phyloP scores from a whole-genome alignment of 177 flowering plant species.

The Vitis hybrid region DNA sequence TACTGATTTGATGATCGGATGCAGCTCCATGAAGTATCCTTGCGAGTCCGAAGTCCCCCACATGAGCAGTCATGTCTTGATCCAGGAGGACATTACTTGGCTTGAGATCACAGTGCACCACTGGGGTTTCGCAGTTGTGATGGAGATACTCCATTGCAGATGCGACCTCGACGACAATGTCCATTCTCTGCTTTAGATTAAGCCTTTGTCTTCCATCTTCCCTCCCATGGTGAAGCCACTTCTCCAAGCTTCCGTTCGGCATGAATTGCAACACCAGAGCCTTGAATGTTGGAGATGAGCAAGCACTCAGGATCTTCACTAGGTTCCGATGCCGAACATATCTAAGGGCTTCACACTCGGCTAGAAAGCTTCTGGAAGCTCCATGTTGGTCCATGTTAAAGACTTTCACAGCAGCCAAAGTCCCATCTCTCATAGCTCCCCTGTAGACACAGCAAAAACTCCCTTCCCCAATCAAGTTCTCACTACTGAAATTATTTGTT shows the following conservation, averaged over 20 bases:
- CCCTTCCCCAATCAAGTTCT: no score
- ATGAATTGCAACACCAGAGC: conserved; percentile 23
- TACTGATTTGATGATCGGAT: neutral
- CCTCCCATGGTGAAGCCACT: conserved; percentile 17
- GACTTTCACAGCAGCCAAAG: conserved; percentile 22
- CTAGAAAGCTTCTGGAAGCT: conserved; percentile 23
- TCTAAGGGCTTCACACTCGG: conserved; percentile 19
- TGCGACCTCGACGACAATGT: conserved; percentile 21
- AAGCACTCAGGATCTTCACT: conserved; percentile 22
- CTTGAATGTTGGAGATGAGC: conserved; percentile 25
- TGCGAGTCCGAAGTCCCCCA: conserved; percentile 21
- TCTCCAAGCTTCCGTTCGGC: conserved; percentile 10
- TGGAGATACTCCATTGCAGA: conserved; percentile 23
- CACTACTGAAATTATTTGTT: no score
- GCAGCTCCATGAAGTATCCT: conserved; percentile 12
- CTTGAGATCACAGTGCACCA: conserved; percentile 14
- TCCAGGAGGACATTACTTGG: conserved; percentile 11
- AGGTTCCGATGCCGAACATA: conserved; percentile 21
- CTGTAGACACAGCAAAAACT: no score
- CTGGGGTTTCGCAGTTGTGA: conserved; percentile 17
- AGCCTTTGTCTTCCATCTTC: conserved; percentile 1
- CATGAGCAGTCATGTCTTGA: conserved; percentile 23
- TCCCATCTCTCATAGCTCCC: conserved; percentile 17
- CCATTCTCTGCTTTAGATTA: conserved; percentile 11
- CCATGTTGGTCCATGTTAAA: conserved; percentile 20